phyloP scores from a whole-genome alignment of 768 basidiomycete genomes.

The Kwoniella bestiolae region DNA sequence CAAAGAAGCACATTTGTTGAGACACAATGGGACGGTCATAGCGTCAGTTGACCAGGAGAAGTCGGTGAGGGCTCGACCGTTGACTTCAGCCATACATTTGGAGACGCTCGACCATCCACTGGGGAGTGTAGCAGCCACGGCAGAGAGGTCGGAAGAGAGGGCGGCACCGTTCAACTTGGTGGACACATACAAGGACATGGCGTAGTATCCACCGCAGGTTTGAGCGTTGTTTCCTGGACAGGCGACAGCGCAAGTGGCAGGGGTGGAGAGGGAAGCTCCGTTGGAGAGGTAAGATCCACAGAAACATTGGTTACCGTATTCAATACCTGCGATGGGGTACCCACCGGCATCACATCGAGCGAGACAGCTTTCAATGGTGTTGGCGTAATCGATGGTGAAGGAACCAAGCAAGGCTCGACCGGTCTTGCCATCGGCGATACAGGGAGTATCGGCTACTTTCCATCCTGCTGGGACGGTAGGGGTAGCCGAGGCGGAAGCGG shows the following conservation, averaged over 20 bases:
- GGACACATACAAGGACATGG: constrained; percentile 25
- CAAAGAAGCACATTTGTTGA: constrained; percentile 30
- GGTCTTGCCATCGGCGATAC: constrained; percentile 31
- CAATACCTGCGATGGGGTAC: constrained; percentile 28
- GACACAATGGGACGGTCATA: constrained; percentile 38
- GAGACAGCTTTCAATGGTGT: constrained; percentile 30
- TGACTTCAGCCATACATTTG: constrained; percentile 37
- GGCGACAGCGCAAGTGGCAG: constrained; percentile 24
- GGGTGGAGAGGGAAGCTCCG: constrained; percentile 48
- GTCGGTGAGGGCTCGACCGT: constrained; percentile 39
- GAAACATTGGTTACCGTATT: constrained; percentile 57
- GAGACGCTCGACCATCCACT: constrained; percentile 26
- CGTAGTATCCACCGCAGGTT: constrained; percentile 32
- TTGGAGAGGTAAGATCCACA: constrained; percentile 65
- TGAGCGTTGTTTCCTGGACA: constrained; percentile 30
- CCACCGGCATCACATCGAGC: constrained; percentile 23
- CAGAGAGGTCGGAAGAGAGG: constrained; percentile 19
- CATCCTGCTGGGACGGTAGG: constrained; percentile 24
- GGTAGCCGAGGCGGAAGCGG: constrained; percentile 26
- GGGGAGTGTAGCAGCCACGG: constrained; percentile 31
- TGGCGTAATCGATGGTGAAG: constrained; percentile 19
- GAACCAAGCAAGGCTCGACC: constrained; percentile 28
- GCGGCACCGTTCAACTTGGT: constrained; percentile 26
- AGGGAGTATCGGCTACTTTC: constrained; percentile 23
- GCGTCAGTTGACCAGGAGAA: constrained; percentile 25